phyloP scores from a whole-genome alignment of 371 early-diverging fungal species.

The Polyrhizophydium stewartii region DNA sequence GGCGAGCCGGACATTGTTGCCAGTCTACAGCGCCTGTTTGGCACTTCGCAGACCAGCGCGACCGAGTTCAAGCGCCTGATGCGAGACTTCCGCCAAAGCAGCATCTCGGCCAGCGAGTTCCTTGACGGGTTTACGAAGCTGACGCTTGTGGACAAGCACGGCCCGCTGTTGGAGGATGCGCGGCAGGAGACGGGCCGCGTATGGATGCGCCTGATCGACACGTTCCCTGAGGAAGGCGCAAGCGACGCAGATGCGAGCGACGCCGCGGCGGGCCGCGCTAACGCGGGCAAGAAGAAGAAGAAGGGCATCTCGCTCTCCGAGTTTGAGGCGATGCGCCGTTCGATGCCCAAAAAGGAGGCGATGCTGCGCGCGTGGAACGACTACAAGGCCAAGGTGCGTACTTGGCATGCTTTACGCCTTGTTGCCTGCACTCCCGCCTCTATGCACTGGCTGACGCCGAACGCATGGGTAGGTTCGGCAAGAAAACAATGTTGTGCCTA shows the following conservation, averaged over 20 bases:
- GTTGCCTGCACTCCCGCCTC: too few relatives aligned
- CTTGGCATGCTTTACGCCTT: not conserved
- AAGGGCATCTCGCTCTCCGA: conserved; percentile 40
- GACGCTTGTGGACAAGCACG: conserved; percentile 30
- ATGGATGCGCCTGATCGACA: conserved; percentile 34
- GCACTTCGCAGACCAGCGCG: conserved; percentile 18
- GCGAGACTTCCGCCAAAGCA: conserved; percentile 48
- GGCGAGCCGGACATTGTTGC: conserved; percentile 21
- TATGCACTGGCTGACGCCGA: too few relatives aligned
- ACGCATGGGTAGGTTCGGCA: too few relatives aligned
- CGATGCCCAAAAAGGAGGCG: conserved; percentile 55
- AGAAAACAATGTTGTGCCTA: too few relatives aligned
- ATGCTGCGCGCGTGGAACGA: conserved; percentile 69
- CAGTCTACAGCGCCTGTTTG: conserved; percentile 27
- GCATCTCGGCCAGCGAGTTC: conserved; percentile 52
- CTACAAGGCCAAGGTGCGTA: conserved; percentile 51
- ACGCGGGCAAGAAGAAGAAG: conserved; percentile 9
- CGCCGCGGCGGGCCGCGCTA: not conserved
- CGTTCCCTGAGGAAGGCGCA: conserved; percentile 17
- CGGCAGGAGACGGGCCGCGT: conserved; percentile 24
- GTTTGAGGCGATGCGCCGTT: conserved; percentile 49
- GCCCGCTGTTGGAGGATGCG: conserved; percentile 26
- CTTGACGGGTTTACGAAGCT: conserved; percentile 50
- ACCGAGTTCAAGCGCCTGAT: conserved; percentile 58
- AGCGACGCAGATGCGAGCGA: not conserved